These are phyloP conservation scores for Paulownia fortunei DNA, from an alignment of 257 asterid genomes.

Conservation along the genomic window DNA sequence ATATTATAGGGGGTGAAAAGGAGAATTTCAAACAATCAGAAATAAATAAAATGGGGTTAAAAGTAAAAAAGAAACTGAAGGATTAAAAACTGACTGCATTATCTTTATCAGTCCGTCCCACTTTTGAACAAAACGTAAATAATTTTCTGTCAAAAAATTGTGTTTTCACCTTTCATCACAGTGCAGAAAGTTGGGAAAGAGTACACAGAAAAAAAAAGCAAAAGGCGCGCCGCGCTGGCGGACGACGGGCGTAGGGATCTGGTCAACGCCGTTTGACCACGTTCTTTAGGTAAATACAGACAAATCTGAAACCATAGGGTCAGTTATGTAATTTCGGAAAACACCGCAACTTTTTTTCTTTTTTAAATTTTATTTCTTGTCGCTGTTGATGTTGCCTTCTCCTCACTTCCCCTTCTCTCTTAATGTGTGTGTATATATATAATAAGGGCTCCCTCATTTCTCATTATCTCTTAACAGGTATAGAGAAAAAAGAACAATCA, in stretches of 20 bases:
- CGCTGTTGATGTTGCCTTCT: conserved; percentile 25
- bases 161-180: conserved; percentile 13
- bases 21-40: background rate
- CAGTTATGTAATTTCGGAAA: conserved; percentile 34
- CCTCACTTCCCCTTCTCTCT: background rate
- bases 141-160: background rate
- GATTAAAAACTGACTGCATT: background rate
- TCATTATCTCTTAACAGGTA: conserved; percentile 38
- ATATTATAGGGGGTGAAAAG: background rate
- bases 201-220: background rate
- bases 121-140: no score
- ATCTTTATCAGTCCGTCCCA: no score
- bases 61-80: background rate
- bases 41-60: background rate
- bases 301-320: conserved; percentile 40
- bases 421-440: conserved; percentile 5
- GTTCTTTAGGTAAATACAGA: conserved; percentile 38
- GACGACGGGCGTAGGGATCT: conserved; percentile 57
- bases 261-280: conserved; percentile 76
- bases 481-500: conserved; percentile 27
- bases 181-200: background rate
- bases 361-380: conserved; percentile 18
- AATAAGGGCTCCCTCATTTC: conserved; percentile 8
- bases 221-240: background rate
- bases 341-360: background rate